Evolutionary conservation across 1,139 yeast species (phyloP).

Genomic region (Pichia sp.): DNA sequence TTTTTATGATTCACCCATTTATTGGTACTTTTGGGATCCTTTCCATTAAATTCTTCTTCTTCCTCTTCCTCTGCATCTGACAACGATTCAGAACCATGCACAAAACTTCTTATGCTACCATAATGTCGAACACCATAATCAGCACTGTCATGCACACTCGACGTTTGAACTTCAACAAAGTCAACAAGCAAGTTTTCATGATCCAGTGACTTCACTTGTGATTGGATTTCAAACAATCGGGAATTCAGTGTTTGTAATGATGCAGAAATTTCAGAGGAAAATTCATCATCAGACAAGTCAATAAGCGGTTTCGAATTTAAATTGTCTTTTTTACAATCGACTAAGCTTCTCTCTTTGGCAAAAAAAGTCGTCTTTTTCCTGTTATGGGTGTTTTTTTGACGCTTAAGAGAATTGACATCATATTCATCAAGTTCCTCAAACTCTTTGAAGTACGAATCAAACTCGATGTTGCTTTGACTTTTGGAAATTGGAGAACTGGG

Average conservation of each 20-base stretch:
- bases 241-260: constrained; percentile 3
- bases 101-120: constrained; percentile 23
- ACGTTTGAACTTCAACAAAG: no score
- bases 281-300: constrained; percentile 5
- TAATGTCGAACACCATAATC: constrained; percentile 11
- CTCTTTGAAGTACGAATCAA: background rate
- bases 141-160: background rate
- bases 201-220: background rate
- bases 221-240: constrained; percentile 10
- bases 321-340: no score
- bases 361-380: background rate
- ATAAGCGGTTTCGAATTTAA: background rate
- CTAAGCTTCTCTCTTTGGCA: background rate
- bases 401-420: background rate
- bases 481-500: constrained; percentile 3
- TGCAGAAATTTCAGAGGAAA: constrained; percentile 4
- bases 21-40: no score
- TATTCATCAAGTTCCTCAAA: constrained; percentile 12
- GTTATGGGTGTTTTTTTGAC: background rate
- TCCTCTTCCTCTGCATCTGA: constrained; percentile 20
- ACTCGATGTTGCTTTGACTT: background rate
- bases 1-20: no score
- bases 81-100: constrained; percentile 15
- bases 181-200: background rate
- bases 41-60: background rate